Conservation (phyloP, 2,329 filamentous ascomycete species). For the Apiospora hydei region DNA sequence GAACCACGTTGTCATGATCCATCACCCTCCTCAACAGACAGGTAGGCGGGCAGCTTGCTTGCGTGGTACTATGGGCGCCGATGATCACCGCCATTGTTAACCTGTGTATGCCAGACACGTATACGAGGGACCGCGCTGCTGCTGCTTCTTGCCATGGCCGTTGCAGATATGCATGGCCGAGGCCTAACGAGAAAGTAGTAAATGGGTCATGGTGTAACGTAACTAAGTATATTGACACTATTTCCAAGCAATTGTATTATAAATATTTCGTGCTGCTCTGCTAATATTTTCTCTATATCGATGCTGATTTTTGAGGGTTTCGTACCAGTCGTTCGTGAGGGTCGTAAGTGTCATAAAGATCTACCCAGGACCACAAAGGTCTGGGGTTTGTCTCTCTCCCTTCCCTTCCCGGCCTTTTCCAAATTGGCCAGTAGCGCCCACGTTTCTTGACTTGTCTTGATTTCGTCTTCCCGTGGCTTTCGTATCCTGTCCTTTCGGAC, state of each 20-base stretch:
- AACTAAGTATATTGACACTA: not conserved
- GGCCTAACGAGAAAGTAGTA: not conserved
- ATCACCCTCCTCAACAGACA: not conserved
- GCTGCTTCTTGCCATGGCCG: no score
- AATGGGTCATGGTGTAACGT: not conserved
- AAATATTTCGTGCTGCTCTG: not conserved
- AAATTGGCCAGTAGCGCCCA: not conserved
- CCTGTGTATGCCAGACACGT: not conserved
- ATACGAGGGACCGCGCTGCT: not conserved
- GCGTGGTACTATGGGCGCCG: not conserved
- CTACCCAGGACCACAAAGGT: slow-evolving; percentile 1
- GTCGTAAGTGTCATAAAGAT: slow-evolving; percentile 16
- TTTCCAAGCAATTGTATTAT: slow-evolving; percentile 6
- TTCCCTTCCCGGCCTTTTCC: not conserved
- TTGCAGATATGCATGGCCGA: not conserved
- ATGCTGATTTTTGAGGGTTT: not conserved
- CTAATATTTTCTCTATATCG: not conserved
- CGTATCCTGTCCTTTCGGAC: not conserved
- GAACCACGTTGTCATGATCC: not conserved
- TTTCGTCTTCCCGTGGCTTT: not conserved
- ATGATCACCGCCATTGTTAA: not conserved
- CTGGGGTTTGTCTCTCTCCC: not conserved
- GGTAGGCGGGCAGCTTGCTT: not conserved
- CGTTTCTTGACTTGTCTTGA: not conserved
- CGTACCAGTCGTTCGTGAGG: slow-evolving; percentile 18